Evolutionary conservation across 1,139 yeast species (phyloP).

Genomic region (Oligophagozyma castellii): DNA sequence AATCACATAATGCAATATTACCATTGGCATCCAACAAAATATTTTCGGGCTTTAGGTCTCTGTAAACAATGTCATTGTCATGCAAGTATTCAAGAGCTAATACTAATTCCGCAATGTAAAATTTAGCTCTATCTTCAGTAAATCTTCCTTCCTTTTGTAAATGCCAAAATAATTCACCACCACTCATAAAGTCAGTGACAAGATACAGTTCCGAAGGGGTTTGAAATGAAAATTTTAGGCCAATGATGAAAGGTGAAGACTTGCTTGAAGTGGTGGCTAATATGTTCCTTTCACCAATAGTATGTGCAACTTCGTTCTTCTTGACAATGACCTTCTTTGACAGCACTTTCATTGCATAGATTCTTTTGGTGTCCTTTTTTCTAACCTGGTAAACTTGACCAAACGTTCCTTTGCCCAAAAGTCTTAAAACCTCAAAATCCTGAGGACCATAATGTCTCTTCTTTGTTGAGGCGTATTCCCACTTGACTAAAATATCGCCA

Average conservation of each 20-base stretch:
- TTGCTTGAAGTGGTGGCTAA: constrained; percentile 80
- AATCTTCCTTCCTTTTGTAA: constrained; percentile 92
- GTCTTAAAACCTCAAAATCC: constrained; percentile 80
- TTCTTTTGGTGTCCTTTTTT: constrained; percentile 74
- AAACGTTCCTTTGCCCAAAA: constrained; percentile 92
- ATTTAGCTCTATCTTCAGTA: constrained; percentile 83
- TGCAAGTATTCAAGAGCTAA: constrained; percentile 86
- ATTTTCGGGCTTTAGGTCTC: constrained; percentile 92
- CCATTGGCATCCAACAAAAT: constrained; percentile 91
- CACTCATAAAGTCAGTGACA: constrained; percentile 96
- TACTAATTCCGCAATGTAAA: constrained; percentile 89
- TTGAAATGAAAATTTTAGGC: constrained; percentile 88
- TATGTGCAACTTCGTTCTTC: constrained; percentile 94
- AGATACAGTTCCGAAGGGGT: constrained; percentile 83
- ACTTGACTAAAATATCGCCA: constrained; percentile 63
- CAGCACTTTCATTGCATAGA: constrained; percentile 93
- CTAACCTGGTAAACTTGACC: constrained; percentile 95
- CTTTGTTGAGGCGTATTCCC: constrained; percentile 58
- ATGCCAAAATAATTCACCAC: constrained; percentile 97
- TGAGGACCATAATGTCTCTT: constrained; percentile 81
- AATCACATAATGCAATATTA: constrained; percentile 91
- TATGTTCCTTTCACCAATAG: constrained; percentile 92
- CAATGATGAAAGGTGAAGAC: constrained; percentile 83
- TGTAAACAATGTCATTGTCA: constrained; percentile 82
- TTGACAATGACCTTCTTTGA: constrained; percentile 89